Evolutionary conservation across 768 basidiomycete genomes (phyloP).

Genomic region (Pisolithus microcarpus): DNA sequence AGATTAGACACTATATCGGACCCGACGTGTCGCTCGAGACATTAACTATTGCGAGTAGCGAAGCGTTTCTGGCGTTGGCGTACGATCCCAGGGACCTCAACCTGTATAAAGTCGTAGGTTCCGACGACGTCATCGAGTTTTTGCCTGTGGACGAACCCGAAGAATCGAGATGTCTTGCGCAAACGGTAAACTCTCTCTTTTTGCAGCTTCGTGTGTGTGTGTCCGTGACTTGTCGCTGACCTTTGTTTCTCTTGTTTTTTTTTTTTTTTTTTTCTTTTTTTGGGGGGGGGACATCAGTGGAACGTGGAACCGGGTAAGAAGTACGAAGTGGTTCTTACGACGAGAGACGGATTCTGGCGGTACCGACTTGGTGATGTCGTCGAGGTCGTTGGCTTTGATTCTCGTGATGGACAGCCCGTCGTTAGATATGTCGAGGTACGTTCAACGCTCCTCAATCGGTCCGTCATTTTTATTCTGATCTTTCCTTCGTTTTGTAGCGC

Average conservation of each 20-base stretch:
- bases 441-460: neutral
- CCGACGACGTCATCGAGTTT: conserved; percentile 20
- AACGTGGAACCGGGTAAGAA: conserved; percentile 11
- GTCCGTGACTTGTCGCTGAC: neutral
- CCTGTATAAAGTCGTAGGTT: conserved; percentile 17
- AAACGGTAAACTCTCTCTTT: conserved; percentile 7
- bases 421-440: conserved; percentile 20
- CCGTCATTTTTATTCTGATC: no score
- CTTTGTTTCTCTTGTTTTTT: no score
- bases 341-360: conserved; percentile 20
- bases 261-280: no score
- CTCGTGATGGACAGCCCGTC: conserved; percentile 13
- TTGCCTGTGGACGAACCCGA: conserved; percentile 14
- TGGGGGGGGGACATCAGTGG: conserved; percentile 14
- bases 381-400: conserved; percentile 16
- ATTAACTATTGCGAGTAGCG: conserved; percentile 17
- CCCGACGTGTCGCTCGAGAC: conserved; percentile 15
- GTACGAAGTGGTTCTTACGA: conserved; percentile 18
- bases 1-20: conserved; percentile 15
- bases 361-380: conserved; percentile 17
- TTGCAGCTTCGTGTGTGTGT: neutral
- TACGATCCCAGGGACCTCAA: conserved; percentile 16
- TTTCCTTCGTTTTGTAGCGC: no score
- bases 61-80: conserved; percentile 15
- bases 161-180: conserved; percentile 13